Base-by-base conservation (phyloP, 352 stramenopile genomes). In the Phytophthora gonapodyides region DNA sequence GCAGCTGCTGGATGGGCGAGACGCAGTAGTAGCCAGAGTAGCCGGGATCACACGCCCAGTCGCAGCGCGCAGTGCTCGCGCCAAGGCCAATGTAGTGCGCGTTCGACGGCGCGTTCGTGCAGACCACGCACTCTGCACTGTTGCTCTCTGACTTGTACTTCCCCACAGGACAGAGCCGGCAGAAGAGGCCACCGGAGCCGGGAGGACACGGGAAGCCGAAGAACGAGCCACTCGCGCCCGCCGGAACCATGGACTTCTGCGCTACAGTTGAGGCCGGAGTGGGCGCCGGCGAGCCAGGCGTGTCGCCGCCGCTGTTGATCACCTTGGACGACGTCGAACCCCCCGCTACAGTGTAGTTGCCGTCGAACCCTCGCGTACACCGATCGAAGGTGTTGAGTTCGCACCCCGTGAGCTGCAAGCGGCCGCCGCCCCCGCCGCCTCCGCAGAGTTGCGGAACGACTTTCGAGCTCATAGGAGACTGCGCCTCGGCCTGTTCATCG, bases 91-190 rank as follows among this genome's bases (percentile, higher is more conserved):
- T 65, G 48, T 91, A 93, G 61, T 93, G 84, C 2, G 84, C 71
- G 37, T 93, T 90, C 10, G 69, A 61, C 11, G 84, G 84, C 10
- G 82, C 79, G 33, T 91, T 93, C 0, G 53, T 64, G 47, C 84
- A 93, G 31, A 60, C 12, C 9, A 79, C 56, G 13, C 84, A 93
- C 61, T 91, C 82, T 48, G 86, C 82, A 48, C 82, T 93, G 52
- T 89, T 91, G 52, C 80, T 88, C 50, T 91, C 84, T 13, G 80
- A 82, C 36, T 93, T 93, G 61, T 82, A 93, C 27, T 75, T 86
- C 1, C 84, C 84, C 0, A 84, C 69, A 0, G 51, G 41, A 35
- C 84, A 93, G 8, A 83, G 47, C 1, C 84, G 75, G 41, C 84
- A 93, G 44, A 93, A 89, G 0, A 93, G 61, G 16, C 84, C 84